Evolutionary conservation across 352 stramenopile species (phyloP).

Genomic region (Pythium utonaiense): DNA sequence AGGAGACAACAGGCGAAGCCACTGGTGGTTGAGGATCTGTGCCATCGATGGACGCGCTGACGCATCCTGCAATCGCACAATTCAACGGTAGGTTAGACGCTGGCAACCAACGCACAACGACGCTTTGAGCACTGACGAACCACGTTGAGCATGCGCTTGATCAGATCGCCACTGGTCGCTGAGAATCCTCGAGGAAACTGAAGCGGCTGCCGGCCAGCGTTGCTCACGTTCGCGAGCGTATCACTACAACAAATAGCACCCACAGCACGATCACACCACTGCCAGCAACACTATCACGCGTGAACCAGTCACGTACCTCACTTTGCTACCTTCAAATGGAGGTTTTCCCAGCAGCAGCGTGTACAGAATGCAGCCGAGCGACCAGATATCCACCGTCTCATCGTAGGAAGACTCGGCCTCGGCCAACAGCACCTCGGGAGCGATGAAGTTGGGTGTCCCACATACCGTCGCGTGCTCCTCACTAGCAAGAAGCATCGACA

Average conservation of each 20-base stretch:
- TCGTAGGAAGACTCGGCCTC: conserved; percentile 37
- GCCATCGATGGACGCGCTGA: conserved; percentile 35
- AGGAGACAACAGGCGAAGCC: conserved; percentile 25
- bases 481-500: conserved; percentile 9
- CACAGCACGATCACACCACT: neutral
- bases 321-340: conserved; percentile 70
- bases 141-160: conserved; percentile 52
- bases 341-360: conserved; percentile 58
- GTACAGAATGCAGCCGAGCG: conserved; percentile 76
- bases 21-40: conserved; percentile 56
- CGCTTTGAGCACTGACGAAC: conserved; percentile 24
- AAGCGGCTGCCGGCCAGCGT: conserved; percentile 36
- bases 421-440: conserved; percentile 57
- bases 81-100: neutral
- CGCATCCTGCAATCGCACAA: conserved; percentile 32
- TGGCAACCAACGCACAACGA: no score
- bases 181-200: conserved; percentile 55
- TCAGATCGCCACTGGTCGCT: conserved; percentile 48
- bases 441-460: conserved; percentile 83
- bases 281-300: neutral
- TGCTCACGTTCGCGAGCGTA: conserved; percentile 67
- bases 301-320: conserved; percentile 37
- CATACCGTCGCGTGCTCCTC: conserved; percentile 68
- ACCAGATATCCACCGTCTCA: conserved; percentile 75
- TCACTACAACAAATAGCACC: conserved; percentile 29